Evolutionary conservation across 371 early-diverging fungal species (phyloP).

Genomic region (Mucor irregularis): DNA sequence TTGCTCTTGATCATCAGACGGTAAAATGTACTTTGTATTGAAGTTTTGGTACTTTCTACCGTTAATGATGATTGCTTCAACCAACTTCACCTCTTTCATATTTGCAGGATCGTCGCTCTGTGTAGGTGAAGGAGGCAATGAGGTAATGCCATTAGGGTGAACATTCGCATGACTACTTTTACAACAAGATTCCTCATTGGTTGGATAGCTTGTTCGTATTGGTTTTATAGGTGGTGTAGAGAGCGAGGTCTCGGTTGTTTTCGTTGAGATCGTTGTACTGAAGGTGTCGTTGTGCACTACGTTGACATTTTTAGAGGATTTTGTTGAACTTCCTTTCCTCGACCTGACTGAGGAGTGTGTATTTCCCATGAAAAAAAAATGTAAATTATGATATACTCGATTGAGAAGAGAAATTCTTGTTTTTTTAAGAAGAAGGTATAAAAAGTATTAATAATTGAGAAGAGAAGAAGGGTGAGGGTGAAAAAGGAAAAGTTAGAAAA

Average conservation of each 20-base stretch:
- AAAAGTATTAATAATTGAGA: background rate
- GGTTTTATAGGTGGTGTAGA: too few relatives aligned
- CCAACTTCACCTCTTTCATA: background rate
- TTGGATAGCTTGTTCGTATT: too few relatives aligned
- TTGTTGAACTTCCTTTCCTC: too few relatives aligned
- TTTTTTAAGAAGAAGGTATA: background rate
- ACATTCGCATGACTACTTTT: too few relatives aligned
- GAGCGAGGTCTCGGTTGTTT: too few relatives aligned
- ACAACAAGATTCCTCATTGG: too few relatives aligned
- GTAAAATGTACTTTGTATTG: constrained; percentile 22
- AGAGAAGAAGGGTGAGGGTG: background rate
- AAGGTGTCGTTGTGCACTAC: too few relatives aligned
- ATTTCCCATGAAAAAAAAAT: constrained; percentile 1
- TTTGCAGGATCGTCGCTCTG: background rate
- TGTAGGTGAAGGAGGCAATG: background rate
- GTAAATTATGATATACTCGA: background rate
- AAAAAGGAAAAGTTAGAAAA: background rate
- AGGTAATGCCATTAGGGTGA: too few relatives aligned
- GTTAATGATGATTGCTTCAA: background rate
- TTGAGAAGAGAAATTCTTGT: too few relatives aligned
- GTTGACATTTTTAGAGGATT: background rate
- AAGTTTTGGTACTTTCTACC: constrained; percentile 28
- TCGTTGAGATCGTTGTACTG: too few relatives aligned
- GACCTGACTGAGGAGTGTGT: too few relatives aligned
- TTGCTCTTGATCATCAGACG: constrained; percentile 36